Percentiles rank a stretch among this genome's conserved stretches.
phyloP scores from a whole-genome alignment of 208 protist genomes.

The Naegleria fowleri region DNA sequence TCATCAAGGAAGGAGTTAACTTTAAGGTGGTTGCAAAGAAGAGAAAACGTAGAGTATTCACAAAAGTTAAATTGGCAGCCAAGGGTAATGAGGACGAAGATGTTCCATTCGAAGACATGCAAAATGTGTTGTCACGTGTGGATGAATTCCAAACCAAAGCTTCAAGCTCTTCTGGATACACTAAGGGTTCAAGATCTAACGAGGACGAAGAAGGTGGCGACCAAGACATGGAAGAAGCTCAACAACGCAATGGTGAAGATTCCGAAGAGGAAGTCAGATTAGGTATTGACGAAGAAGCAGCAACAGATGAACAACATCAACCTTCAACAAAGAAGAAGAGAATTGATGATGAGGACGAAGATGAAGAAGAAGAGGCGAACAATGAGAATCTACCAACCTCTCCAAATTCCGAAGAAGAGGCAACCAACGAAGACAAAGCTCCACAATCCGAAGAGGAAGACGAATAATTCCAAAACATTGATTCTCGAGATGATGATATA shows the following conservation, averaged over 20 bases:
- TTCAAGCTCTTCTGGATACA: not conserved
- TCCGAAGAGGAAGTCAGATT: too few relatives aligned
- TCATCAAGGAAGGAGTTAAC: not conserved
- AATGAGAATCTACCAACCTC: not conserved
- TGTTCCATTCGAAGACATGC: not conserved
- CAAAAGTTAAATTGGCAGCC: not conserved
- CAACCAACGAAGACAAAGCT: too few relatives aligned
- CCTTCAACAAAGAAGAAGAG: too few relatives aligned
- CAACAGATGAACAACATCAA: too few relatives aligned
- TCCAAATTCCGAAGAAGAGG: not conserved
- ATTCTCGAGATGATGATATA: not conserved
- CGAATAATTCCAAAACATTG: too few relatives aligned
- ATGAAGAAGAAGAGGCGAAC: too few relatives aligned
- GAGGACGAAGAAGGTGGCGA: not conserved
- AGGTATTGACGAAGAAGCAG: too few relatives aligned
- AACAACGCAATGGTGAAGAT: not conserved
- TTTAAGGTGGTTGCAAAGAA: not conserved
- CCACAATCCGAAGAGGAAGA: too few relatives aligned
- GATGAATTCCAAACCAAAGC: not conserved
- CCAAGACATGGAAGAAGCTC: not conserved
- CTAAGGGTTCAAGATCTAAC: not conserved
- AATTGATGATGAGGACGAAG: too few relatives aligned
- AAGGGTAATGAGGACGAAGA: not conserved
- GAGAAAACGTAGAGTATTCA: not conserved
- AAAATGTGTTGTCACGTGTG: not conserved